A percentile compares a stretch with the other conserved stretches of the same genome.
phyloP scores from a whole-genome alignment of 805 yeast species.

The Saccharomycopsis lassenensis region DNA sequence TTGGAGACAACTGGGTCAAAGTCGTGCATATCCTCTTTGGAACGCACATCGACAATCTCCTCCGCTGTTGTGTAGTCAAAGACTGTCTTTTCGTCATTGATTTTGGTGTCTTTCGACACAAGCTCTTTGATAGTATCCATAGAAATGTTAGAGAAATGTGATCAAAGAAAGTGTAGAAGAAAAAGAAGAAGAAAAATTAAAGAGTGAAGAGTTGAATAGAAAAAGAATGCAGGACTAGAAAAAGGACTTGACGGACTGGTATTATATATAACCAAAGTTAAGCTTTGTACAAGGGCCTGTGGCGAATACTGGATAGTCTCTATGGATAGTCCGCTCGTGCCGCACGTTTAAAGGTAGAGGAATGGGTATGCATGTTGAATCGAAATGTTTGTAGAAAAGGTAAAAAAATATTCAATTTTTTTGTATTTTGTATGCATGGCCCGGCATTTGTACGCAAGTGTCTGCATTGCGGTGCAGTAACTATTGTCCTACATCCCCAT shows the following conservation, averaged over 20 bases:
- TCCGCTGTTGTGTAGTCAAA: constrained; percentile 14
- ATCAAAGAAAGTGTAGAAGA: background rate
- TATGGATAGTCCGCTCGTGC: too few relatives aligned
- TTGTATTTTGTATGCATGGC: too few relatives aligned
- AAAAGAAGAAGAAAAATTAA: background rate
- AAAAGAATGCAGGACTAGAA: background rate
- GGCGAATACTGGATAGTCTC: background rate
- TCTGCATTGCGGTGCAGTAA: too few relatives aligned
- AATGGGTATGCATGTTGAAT: too few relatives aligned
- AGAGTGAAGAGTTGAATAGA: background rate
- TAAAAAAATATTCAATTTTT: too few relatives aligned
- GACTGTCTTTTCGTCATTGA: constrained; percentile 4
- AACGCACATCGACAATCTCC: constrained; percentile 9
- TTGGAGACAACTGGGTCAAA: constrained; percentile 17
- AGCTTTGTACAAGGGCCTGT: background rate
- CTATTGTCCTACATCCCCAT: too few relatives aligned
- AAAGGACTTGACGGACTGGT: background rate
- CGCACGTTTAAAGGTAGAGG: too few relatives aligned
- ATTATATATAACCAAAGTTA: background rate
- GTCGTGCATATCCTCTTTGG: constrained; percentile 7
- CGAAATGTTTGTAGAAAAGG: too few relatives aligned
- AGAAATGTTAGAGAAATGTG: background rate
- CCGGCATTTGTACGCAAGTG: too few relatives aligned
- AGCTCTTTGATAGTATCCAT: constrained; percentile 4
- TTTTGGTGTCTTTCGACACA: constrained; percentile 2